These are phyloP conservation scores for Rossbeevera mucosa DNA, from an alignment of 768 basidiomycete genomes.

Conservation along the genomic window DNA sequence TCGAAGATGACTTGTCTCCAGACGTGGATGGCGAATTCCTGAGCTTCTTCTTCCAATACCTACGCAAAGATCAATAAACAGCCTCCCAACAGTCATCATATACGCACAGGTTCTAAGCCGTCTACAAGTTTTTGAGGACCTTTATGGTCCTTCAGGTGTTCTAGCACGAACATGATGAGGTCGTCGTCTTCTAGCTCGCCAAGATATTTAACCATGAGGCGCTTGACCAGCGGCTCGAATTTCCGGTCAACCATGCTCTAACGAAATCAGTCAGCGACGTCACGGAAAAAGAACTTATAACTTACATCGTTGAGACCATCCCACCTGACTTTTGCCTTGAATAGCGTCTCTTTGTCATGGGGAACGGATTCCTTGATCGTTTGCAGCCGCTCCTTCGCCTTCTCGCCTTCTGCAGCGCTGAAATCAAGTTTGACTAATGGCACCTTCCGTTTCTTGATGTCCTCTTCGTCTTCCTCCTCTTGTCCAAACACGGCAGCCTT, in stretches of 20 bases:
- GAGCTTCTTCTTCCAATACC: slow-evolving; percentile 92
- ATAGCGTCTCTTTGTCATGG: slow-evolving; percentile 69
- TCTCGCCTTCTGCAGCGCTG: slow-evolving; percentile 76
- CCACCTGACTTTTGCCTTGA: slow-evolving; percentile 87
- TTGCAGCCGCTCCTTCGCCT: slow-evolving; percentile 74
- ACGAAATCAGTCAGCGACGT: slow-evolving; percentile 13
- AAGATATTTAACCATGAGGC: slow-evolving; percentile 79
- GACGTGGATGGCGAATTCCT: slow-evolving; percentile 66
- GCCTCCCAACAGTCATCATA: not conserved
- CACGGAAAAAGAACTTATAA: slow-evolving; percentile 1
- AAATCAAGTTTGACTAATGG: slow-evolving; percentile 91
- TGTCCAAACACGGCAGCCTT: slow-evolving; percentile 67
- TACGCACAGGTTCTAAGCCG: slow-evolving; percentile 83
- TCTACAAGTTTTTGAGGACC: slow-evolving; percentile 80
- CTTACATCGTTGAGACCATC: slow-evolving; percentile 85
- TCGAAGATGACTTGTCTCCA: slow-evolving; percentile 96
- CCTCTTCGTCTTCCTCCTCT: slow-evolving; percentile 85
- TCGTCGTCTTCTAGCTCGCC: slow-evolving; percentile 94
- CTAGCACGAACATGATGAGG: slow-evolving; percentile 88
- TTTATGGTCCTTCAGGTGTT: slow-evolving; percentile 90
- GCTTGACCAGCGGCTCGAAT: slow-evolving; percentile 78
- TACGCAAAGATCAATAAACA: slow-evolving; percentile 29
- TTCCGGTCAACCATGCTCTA: slow-evolving; percentile 81
- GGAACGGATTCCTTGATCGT: slow-evolving; percentile 74
- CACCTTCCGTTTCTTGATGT: slow-evolving; percentile 72